Percentiles rank a stretch among this genome's conserved stretches.
These are phyloP conservation scores for Penicillium subrubescens DNA, from an alignment of 495 filamentous ascomycete species.

Conservation along the genomic window DNA sequence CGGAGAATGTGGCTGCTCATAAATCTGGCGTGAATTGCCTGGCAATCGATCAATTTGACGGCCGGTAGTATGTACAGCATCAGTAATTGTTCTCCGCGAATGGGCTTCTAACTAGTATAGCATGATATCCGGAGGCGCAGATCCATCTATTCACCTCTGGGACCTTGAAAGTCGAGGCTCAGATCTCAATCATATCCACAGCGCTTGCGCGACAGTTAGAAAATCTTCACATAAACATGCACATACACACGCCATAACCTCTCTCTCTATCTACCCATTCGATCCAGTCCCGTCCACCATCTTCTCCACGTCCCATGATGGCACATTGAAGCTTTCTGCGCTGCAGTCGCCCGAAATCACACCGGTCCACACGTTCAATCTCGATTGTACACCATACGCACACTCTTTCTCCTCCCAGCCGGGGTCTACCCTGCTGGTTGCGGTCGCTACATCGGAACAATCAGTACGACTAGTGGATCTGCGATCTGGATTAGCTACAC, in stretches of 20 bases:
- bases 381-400: slow-evolving; percentile 71
- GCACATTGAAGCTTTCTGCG: slow-evolving; percentile 77
- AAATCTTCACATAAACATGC: slow-evolving; percentile 47
- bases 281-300: slow-evolving; percentile 71
- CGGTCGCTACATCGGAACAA: slow-evolving; percentile 80
- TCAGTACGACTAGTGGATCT: slow-evolving; percentile 81
- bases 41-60: slow-evolving; percentile 75
- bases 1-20: slow-evolving; percentile 60
- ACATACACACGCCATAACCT: slow-evolving; percentile 80
- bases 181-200: slow-evolving; percentile 49
- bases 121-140: slow-evolving; percentile 79
- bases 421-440: slow-evolving; percentile 70
- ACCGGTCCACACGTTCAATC: slow-evolving; percentile 63
- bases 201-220: slow-evolving; percentile 48
- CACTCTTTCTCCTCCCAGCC: slow-evolving; percentile 76
- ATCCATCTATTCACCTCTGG: slow-evolving; percentile 79
- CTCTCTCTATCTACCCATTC: slow-evolving; percentile 86
- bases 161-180: slow-evolving; percentile 64
- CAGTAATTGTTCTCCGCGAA: neutral
- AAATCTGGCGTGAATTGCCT: slow-evolving; percentile 74
- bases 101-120: slow-evolving; percentile 41
- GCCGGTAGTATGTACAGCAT: slow-evolving; percentile 61
- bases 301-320: slow-evolving; percentile 80
- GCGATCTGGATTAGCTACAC: slow-evolving; percentile 72
- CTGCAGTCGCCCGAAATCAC: slow-evolving; percentile 55